Evolutionary conservation across 805 yeast genomes (phyloP).

Genomic region (Jamesozyma jinghongensis): DNA sequence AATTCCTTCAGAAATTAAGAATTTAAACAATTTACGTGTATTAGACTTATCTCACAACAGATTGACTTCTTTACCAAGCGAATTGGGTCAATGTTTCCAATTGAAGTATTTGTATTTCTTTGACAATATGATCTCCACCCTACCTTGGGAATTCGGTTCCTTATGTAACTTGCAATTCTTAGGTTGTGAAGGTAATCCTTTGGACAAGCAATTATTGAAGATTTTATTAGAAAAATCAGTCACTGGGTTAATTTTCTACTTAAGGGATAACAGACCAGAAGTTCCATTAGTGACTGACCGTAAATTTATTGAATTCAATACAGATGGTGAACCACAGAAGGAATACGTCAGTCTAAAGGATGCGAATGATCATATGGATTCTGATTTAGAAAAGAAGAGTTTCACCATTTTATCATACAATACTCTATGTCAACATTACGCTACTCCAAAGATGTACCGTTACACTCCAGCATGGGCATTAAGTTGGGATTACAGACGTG

Average conservation of each 20-base stretch:
- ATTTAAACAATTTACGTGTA: slow-evolving; percentile 65
- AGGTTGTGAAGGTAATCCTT: slow-evolving; percentile 90
- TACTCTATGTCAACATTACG: slow-evolving; percentile 91
- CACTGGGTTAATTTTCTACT: slow-evolving; percentile 64
- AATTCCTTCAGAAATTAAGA: slow-evolving; percentile 60
- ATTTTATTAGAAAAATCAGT: slow-evolving; percentile 77
- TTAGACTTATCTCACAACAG: slow-evolving; percentile 78
- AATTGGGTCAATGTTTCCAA: slow-evolving; percentile 73
- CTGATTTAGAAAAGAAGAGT: slow-evolving; percentile 27
- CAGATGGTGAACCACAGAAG: slow-evolving; percentile 54
- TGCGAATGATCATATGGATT: slow-evolving; percentile 17
- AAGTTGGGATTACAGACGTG: slow-evolving; percentile 83
- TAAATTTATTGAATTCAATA: slow-evolving; percentile 72
- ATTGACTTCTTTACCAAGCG: slow-evolving; percentile 65
- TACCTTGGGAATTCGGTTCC: slow-evolving; percentile 83
- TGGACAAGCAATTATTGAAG: slow-evolving; percentile 55
- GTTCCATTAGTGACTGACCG: slow-evolving; percentile 61
- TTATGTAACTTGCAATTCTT: slow-evolving; percentile 75
- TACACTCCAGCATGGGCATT: slow-evolving; percentile 98
- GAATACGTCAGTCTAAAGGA: slow-evolving; percentile 27
- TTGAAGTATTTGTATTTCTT: slow-evolving; percentile 76
- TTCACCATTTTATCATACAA: slow-evolving; percentile 84
- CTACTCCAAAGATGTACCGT: slow-evolving; percentile 83
- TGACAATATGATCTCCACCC: slow-evolving; percentile 66
- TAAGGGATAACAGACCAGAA: slow-evolving; percentile 76